Percentiles rank a stretch among this genome's conserved stretches.
Evolutionary conservation across 345 rosid genomes (phyloP).

Genomic region (Acer campestre): DNA sequence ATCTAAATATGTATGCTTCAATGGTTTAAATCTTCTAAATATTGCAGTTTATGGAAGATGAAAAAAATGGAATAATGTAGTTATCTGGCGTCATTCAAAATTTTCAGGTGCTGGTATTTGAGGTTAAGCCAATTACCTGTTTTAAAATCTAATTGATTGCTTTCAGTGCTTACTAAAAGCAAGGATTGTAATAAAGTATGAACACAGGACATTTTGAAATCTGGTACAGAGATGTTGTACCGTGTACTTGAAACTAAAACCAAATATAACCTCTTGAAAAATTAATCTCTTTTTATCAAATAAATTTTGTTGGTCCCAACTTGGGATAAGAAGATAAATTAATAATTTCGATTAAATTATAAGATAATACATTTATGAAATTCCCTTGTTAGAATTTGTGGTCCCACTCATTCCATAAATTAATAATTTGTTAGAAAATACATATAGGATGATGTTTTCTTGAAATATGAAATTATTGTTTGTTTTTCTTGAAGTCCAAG

Average conservation of each 20-base stretch:
- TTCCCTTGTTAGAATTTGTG: too few species aligned
- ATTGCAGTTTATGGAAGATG: neutral
- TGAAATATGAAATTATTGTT: too few species aligned
- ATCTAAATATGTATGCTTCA: neutral
- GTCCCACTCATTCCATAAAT: too few species aligned
- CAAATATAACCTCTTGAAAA: neutral
- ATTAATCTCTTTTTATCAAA: too few species aligned
- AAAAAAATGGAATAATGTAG: neutral
- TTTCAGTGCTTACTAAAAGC: neutral
- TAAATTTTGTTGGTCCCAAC: too few species aligned
- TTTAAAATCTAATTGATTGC: neutral
- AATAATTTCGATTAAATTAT: too few species aligned
- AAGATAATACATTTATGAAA: too few species aligned
- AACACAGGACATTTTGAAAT: neutral
- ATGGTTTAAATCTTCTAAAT: neutral
- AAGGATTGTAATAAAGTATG: neutral
- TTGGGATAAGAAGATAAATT: too few species aligned
- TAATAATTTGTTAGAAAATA: too few species aligned
- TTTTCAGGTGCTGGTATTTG: neutral
- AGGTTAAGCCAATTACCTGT: neutral
- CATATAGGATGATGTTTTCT: too few species aligned
- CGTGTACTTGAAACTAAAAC: constrained; percentile 2
- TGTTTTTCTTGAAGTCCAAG: too few species aligned
- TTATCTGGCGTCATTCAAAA: neutral
- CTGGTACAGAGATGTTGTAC: neutral